Percentiles rank a stretch among this genome's conserved stretches.
Evolutionary conservation across 73 alveolate species (phyloP).

Genomic region (Stentor roeselii): DNA sequence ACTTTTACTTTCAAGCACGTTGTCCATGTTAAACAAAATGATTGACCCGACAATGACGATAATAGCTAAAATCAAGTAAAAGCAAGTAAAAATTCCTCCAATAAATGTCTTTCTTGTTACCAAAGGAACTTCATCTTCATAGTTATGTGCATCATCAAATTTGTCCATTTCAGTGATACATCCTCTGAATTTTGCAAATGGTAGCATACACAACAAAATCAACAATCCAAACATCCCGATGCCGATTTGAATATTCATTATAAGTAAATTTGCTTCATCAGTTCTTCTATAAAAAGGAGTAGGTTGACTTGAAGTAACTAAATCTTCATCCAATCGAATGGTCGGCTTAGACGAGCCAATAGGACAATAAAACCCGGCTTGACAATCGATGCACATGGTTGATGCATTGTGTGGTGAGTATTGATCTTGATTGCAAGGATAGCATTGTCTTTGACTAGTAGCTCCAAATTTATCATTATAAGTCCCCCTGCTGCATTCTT

Average conservation of each 20-base stretch:
- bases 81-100: not conserved
- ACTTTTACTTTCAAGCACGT: not conserved
- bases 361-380: not conserved
- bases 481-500: not conserved
- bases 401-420: not conserved
- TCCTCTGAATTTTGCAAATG: not conserved
- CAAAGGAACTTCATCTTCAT: not conserved
- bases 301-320: not conserved
- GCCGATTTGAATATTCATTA: not conserved
- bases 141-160: not conserved
- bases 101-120: not conserved
- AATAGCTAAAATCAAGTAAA: not conserved
- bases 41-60: not conserved
- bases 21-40: not conserved
- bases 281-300: not conserved
- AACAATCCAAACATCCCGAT: not conserved
- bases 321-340: not conserved
- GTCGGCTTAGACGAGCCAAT: not conserved
- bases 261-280: not conserved
- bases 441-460: not conserved
- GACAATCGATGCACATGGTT: not conserved
- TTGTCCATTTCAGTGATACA: not conserved
- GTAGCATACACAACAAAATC: too few relatives aligned
- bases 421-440: not conserved
- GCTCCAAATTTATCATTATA: not conserved